Evolutionary conservation across 1,284 basidiomycete species (phyloP).

Genomic region (Meira nashicola): DNA sequence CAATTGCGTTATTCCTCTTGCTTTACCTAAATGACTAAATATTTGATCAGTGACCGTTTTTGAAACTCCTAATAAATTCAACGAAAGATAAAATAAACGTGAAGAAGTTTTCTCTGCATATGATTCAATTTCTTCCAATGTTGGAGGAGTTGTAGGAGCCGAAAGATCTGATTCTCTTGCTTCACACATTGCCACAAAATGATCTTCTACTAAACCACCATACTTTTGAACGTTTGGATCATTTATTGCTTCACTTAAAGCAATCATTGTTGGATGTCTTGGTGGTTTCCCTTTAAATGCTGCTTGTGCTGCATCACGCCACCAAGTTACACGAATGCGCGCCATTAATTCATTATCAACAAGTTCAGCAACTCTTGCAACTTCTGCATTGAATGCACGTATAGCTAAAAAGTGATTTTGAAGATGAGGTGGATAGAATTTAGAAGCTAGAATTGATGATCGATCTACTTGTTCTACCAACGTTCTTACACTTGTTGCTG

Average conservation of each 20-base stretch:
- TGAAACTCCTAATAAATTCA: conserved; percentile 38
- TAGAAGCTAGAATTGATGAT: conserved; percentile 40
- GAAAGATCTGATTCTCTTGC: conserved; percentile 45
- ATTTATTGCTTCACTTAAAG: conserved; percentile 40
- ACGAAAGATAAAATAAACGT: conserved; percentile 38
- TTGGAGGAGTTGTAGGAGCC: conserved; percentile 36
- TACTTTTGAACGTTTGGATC: conserved; percentile 34
- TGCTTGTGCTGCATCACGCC: conserved; percentile 45
- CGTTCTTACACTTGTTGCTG: neutral
- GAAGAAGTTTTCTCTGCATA: conserved; percentile 46
- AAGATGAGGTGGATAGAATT: conserved; percentile 38
- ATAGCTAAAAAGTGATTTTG: conserved; percentile 47
- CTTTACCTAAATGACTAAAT: conserved; percentile 51
- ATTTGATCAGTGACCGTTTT: conserved; percentile 35
- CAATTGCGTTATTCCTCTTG: conserved; percentile 35
- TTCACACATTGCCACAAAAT: conserved; percentile 46
- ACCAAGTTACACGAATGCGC: conserved; percentile 49
- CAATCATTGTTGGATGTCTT: conserved; percentile 43
- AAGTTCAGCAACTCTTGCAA: conserved; percentile 40
- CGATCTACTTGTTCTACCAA: conserved; percentile 12
- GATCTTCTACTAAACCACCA: conserved; percentile 46
- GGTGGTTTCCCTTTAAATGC: conserved; percentile 41
- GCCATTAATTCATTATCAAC: conserved; percentile 49
- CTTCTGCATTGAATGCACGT: conserved; percentile 46
- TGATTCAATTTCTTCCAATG: conserved; percentile 36